A percentile compares a stretch with the other conserved stretches of the same genome.
Conservation (phyloP, 306 rosid genomes). For the Quercus agrifolia region DNA sequence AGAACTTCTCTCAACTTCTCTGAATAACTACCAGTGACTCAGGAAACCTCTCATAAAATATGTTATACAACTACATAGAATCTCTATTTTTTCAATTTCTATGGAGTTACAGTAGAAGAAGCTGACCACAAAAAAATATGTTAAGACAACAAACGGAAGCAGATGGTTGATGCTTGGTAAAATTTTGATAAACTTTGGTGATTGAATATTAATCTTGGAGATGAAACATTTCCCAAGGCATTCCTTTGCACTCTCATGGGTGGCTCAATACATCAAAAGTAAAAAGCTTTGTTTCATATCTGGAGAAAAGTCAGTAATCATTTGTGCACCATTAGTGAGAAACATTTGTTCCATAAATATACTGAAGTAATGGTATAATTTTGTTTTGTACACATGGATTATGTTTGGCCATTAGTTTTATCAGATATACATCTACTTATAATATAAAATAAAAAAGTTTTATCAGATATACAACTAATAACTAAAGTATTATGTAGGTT, state of each 20-base stretch:
- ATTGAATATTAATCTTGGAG: not conserved
- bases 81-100: not conserved
- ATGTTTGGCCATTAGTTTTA: slow-evolving; percentile 16
- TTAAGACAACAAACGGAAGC: not conserved
- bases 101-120: not conserved
- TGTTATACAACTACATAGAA: not conserved
- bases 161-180: not conserved
- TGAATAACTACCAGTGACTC: not conserved
- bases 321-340: not conserved
- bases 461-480: slow-evolving; percentile 18
- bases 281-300: not conserved
- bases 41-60: not conserved
- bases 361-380: not conserved
- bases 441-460: not conserved
- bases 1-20: not conserved
- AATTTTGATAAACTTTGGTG: not conserved
- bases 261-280: not conserved
- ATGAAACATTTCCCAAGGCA: not conserved
- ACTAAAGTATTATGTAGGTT: slow-evolving; percentile 45
- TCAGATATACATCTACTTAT: slow-evolving; percentile 3
- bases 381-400: slow-evolving; percentile 5
- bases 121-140: not conserved
- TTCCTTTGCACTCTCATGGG: not conserved
- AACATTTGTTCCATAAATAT: not conserved
- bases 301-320: not conserved